These are phyloP conservation scores for Pleomassaria siparia DNA, from an alignment of 2,329 filamentous ascomycete genomes.

Conservation along the genomic window DNA sequence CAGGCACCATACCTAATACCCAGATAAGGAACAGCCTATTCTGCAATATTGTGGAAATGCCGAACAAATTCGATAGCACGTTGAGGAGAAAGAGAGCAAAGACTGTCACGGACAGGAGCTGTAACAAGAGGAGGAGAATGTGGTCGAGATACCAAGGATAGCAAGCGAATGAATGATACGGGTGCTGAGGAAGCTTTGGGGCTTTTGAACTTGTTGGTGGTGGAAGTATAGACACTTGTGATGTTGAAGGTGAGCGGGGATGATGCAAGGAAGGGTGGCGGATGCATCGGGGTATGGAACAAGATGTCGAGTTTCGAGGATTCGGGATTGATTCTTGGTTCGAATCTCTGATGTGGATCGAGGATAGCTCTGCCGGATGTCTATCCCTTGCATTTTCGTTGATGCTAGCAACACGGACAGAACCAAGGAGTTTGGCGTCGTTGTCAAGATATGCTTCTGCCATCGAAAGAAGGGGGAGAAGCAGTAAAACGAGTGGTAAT, in stretches of 20 bases:
- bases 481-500: slow-evolving; percentile 24
- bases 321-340: slow-evolving; percentile 1
- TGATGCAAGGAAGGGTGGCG: slow-evolving; percentile 8
- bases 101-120: slow-evolving; percentile 16
- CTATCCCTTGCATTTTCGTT: neutral
- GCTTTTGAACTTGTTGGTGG: neutral
- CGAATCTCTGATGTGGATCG: neutral
- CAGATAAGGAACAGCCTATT: slow-evolving; percentile 23
- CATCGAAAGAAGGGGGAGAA: slow-evolving; percentile 25
- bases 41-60: slow-evolving; percentile 20
- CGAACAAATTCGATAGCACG: slow-evolving; percentile 15
- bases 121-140: slow-evolving; percentile 17
- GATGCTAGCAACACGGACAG: neutral
- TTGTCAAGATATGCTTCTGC: slow-evolving; percentile 28
- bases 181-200: slow-evolving; percentile 11
- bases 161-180: slow-evolving; percentile 13
- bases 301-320: slow-evolving; percentile 7
- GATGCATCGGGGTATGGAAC: slow-evolving; percentile 9
- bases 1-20: slow-evolving; percentile 19
- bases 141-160: slow-evolving; percentile 22
- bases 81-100: slow-evolving; percentile 21
- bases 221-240: neutral
- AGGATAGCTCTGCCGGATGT: neutral
- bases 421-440: slow-evolving; percentile 19
- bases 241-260: neutral